phyloP scores from a whole-genome alignment of 2,329 filamentous ascomycete species.

The Xylariaceae sp. region DNA sequence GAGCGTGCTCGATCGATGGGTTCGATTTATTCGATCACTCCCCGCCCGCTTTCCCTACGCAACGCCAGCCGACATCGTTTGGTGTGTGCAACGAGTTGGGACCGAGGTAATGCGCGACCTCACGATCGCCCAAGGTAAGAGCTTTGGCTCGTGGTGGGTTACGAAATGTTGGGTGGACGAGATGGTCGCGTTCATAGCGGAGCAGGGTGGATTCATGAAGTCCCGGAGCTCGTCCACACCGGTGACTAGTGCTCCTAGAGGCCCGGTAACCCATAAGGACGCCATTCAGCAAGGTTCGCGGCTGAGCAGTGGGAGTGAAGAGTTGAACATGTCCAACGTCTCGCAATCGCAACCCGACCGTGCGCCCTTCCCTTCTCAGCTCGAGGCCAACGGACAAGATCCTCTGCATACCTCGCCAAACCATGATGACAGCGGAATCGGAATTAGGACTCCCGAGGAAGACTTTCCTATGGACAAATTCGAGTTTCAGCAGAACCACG shows the following conservation, averaged over 20 bases:
- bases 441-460: constrained; percentile 68
- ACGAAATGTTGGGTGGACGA: constrained; percentile 96
- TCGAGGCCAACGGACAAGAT: constrained; percentile 48
- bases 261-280: constrained; percentile 42
- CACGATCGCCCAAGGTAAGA: constrained; percentile 75
- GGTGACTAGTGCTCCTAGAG: constrained; percentile 35
- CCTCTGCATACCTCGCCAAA: constrained; percentile 46
- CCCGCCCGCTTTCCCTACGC: constrained; percentile 75
- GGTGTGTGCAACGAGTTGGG: constrained; percentile 74
- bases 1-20: constrained; percentile 79
- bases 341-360: constrained; percentile 52
- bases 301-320: constrained; percentile 50
- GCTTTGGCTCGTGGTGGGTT: constrained; percentile 92
- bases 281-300: constrained; percentile 41
- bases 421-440: constrained; percentile 76
- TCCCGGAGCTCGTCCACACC: constrained; percentile 47
- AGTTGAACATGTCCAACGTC: constrained; percentile 46
- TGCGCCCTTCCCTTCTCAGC: constrained; percentile 52
- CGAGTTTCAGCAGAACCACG: constrained; percentile 45
- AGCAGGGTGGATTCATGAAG: constrained; percentile 85
- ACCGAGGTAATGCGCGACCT: constrained; percentile 80
- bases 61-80: constrained; percentile 71
- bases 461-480: constrained; percentile 66
- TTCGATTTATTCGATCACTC: constrained; percentile 69
- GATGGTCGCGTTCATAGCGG: constrained; percentile 87